These are phyloP conservation scores for Hypoxylon perforatum DNA, from an alignment of 495 filamentous ascomycete species.

Conservation along the genomic window DNA sequence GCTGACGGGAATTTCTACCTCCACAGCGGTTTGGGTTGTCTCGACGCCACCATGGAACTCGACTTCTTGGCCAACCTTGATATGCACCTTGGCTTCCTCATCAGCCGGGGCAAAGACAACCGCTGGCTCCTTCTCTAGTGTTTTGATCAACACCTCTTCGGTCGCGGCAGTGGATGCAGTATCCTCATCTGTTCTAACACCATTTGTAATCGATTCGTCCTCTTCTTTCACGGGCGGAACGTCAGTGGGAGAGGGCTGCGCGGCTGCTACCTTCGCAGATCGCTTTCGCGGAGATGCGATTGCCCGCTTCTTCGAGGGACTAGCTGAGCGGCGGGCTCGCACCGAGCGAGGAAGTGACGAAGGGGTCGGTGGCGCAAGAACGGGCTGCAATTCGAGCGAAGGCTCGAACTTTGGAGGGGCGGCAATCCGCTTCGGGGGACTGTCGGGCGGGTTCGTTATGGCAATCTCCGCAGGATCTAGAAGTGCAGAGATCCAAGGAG, in stretches of 20 bases:
- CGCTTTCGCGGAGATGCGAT: conserved; percentile 76
- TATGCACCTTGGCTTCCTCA: conserved; percentile 70
- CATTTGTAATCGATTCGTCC: conserved; percentile 44
- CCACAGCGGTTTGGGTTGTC: conserved; percentile 79
- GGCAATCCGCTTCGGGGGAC: conserved; percentile 72
- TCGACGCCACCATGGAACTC: conserved; percentile 73
- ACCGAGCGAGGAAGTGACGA: conserved; percentile 54
- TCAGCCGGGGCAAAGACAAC: conserved; percentile 59
- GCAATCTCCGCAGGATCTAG: conserved; percentile 79
- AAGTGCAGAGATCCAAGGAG: conserved; percentile 88
- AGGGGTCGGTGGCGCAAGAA: conserved; percentile 57
- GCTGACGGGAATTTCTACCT: conserved; percentile 71
- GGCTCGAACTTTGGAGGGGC: conserved; percentile 74
- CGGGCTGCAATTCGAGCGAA: conserved; percentile 46
- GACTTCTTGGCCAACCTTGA: conserved; percentile 75
- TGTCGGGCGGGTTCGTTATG: conserved; percentile 53
- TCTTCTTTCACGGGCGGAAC: conserved; percentile 43
- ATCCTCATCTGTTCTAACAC: conserved; percentile 49
- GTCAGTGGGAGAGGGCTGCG: conserved; percentile 48
- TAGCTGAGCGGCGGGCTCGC: conserved; percentile 64
- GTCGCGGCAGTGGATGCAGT: conserved; percentile 39
- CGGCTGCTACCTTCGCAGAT: conserved; percentile 66
- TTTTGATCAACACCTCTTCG: conserved; percentile 52
- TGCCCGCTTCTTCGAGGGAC: conserved; percentile 62
- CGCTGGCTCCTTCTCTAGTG: conserved; percentile 53